Evolutionary conservation across 768 basidiomycete species (phyloP).

Genomic region (Suillus alpinus): DNA sequence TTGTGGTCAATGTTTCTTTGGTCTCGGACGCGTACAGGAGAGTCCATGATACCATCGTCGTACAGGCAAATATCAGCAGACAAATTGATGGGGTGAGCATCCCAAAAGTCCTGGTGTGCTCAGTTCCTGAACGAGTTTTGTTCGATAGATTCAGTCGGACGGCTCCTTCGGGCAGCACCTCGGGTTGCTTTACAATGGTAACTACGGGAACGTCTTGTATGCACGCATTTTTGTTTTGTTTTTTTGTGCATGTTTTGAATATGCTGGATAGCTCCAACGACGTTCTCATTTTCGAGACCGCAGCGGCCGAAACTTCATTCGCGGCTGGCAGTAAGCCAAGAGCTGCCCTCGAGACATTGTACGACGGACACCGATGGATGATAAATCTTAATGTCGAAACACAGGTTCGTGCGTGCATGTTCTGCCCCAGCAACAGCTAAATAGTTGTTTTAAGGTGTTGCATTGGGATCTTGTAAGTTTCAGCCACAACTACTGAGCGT

Average conservation of each 20-base stretch:
- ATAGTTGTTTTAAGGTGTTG: conserved; percentile 19
- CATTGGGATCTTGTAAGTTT: conserved; percentile 72
- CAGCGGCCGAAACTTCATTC: conserved; percentile 58
- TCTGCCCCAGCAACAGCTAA: background rate
- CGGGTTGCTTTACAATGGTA: conserved; percentile 70
- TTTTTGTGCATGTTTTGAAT: background rate
- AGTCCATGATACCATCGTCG: conserved; percentile 51
- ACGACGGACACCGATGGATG: conserved; percentile 69
- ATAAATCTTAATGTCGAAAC: conserved; percentile 59
- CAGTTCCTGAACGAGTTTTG: background rate
- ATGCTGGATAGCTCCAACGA: conserved; percentile 48
- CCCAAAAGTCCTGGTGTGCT: background rate
- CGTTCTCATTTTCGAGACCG: conserved; percentile 58
- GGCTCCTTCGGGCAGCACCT: conserved; percentile 42
- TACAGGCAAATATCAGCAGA: conserved; percentile 37
- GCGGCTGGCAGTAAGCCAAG: conserved; percentile 41
- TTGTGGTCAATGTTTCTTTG: conserved; percentile 39
- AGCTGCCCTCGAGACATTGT: conserved; percentile 50
- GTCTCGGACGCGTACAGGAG: conserved; percentile 48
- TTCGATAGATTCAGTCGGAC: conserved; percentile 19
- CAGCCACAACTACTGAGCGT: background rate
- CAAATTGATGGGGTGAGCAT: conserved; percentile 57
- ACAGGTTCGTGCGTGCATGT: conserved; percentile 26
- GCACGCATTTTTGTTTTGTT: conserved; percentile 10
- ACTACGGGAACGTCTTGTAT: conserved; percentile 57